Evolutionary conservation across 2,329 filamentous ascomycete genomes (phyloP).

Genomic region (Aspergillus ochraceus): DNA sequence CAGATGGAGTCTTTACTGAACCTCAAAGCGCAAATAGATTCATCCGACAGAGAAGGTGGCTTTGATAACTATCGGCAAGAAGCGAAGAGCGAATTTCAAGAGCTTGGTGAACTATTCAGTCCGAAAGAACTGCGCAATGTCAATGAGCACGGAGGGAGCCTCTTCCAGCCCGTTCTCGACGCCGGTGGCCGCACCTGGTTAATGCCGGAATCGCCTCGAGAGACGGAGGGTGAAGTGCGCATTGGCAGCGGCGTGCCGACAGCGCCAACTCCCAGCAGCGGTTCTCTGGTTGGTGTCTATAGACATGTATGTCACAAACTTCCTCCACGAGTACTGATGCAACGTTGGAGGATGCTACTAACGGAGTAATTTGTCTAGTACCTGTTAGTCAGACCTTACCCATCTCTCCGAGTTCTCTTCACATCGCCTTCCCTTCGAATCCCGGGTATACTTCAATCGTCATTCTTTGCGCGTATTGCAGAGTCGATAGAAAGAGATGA

Average conservation of each 20-base stretch:
- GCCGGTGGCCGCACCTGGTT: constrained; percentile 4
- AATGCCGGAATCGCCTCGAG: constrained; percentile 17
- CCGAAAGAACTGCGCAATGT: constrained; percentile 65
- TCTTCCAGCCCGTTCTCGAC: constrained; percentile 28
- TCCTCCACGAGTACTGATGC: too few species aligned
- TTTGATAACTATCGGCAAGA: constrained; percentile 9
- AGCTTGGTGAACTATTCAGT: constrained; percentile 70
- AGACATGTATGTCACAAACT: constrained; percentile 51
- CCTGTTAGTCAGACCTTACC: constrained; percentile 56
- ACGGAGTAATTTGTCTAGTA: constrained; percentile 27
- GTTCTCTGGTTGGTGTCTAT: constrained; percentile 50
- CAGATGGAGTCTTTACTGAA: constrained; percentile 63
- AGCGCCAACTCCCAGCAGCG: constrained; percentile 32
- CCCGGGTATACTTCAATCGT: constrained; percentile 65
- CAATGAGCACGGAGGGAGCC: constrained; percentile 60
- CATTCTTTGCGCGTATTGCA: constrained; percentile 46
- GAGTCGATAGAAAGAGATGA: constrained; percentile 54
- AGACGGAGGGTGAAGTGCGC: constrained; percentile 13
- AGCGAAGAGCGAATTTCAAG: constrained; percentile 62
- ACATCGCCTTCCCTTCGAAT: constrained; percentile 67
- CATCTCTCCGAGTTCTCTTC: constrained; percentile 66
- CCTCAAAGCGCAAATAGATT: constrained; percentile 37
- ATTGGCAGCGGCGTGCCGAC: constrained; percentile 29
- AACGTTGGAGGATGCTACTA: neutral
- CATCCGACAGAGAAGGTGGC: too few species aligned